Conservation (phyloP, 768 basidiomycete species). For the Dentipellis fragilis region DNA sequence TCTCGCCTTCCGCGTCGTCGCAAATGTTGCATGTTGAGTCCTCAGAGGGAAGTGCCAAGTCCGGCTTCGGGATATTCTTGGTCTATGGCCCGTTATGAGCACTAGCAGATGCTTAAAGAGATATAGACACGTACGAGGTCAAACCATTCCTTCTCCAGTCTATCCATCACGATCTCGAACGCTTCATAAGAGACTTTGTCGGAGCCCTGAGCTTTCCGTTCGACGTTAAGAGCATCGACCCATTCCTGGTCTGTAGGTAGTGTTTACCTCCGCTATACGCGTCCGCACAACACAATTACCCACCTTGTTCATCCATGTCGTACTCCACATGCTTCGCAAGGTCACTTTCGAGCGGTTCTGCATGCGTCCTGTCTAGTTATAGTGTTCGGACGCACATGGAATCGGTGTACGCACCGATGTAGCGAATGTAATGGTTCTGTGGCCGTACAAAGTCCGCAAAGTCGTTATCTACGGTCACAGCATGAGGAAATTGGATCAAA, state of each 20-base stretch:
- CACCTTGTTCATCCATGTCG: constrained; percentile 99
- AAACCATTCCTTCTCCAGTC: constrained; percentile 98
- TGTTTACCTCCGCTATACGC: neutral
- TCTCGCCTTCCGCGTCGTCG: constrained; percentile 97
- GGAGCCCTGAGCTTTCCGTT: constrained; percentile 67
- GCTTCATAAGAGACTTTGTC: constrained; percentile 71
- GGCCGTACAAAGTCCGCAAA: constrained; percentile 65
- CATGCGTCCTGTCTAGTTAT: constrained; percentile 1
- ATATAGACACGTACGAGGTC: constrained; percentile 55
- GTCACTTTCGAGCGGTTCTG: constrained; percentile 89
- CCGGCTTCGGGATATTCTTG: constrained; percentile 86
- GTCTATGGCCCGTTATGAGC: constrained; percentile 38
- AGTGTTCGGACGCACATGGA: neutral
- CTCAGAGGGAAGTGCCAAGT: constrained; percentile 81
- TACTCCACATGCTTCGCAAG: constrained; percentile 92
- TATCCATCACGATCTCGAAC: constrained; percentile 96
- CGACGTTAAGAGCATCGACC: constrained; percentile 77
- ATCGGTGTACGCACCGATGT: constrained; percentile 55
- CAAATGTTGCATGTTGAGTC: constrained; percentile 96
- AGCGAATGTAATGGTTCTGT: constrained; percentile 73
- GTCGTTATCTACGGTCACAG: constrained; percentile 41
- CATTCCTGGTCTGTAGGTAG: constrained; percentile 76
- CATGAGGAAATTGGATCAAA: neutral
- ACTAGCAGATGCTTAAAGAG: constrained; percentile 1
- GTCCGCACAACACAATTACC: constrained; percentile 8